Conservation (phyloP, 1,284 basidiomycete genomes). For the Leccinum solheimii region DNA sequence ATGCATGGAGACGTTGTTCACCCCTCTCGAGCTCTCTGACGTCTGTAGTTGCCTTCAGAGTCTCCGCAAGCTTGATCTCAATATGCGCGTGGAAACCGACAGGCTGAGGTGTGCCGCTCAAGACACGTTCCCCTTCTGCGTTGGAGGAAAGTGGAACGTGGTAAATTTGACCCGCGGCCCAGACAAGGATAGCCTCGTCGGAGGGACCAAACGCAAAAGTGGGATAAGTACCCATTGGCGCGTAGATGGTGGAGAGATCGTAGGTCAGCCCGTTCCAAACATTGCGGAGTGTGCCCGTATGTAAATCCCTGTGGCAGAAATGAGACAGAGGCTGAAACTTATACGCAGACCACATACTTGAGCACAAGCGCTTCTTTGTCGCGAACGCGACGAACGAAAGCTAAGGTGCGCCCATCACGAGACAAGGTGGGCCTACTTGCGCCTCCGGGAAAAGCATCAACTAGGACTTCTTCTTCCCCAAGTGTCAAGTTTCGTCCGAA, state of each 20-base stretch:
- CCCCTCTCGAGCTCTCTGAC: constrained; percentile 53
- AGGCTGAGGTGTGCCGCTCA: constrained; percentile 48
- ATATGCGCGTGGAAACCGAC: constrained; percentile 63
- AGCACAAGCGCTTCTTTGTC: constrained; percentile 71
- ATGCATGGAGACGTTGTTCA: constrained; percentile 57
- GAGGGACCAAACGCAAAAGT: constrained; percentile 60
- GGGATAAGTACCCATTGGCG: constrained; percentile 76
- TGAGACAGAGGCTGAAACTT: neutral
- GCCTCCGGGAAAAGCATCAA: constrained; percentile 60
- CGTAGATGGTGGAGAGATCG: constrained; percentile 58
- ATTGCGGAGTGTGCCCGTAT: constrained; percentile 61
- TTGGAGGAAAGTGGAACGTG: constrained; percentile 56
- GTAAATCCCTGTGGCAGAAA: constrained; percentile 52
- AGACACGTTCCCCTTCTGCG: constrained; percentile 44
- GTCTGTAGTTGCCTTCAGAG: constrained; percentile 48
- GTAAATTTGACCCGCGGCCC: constrained; percentile 70
- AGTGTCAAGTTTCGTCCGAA: constrained; percentile 63
- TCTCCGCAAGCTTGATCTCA: constrained; percentile 62
- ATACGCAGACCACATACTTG: constrained; percentile 46
- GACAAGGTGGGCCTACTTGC: constrained; percentile 72
- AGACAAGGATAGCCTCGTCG: constrained; percentile 65
- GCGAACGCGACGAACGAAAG: constrained; percentile 70
- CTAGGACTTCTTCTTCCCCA: constrained; percentile 50
- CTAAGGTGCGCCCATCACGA: constrained; percentile 64
- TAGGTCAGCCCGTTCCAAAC: constrained; percentile 71